Percentiles rank a stretch among this genome's conserved stretches.
Evolutionary conservation across 768 basidiomycete genomes (phyloP).

Genomic region (Tricholoma flavovirens): DNA sequence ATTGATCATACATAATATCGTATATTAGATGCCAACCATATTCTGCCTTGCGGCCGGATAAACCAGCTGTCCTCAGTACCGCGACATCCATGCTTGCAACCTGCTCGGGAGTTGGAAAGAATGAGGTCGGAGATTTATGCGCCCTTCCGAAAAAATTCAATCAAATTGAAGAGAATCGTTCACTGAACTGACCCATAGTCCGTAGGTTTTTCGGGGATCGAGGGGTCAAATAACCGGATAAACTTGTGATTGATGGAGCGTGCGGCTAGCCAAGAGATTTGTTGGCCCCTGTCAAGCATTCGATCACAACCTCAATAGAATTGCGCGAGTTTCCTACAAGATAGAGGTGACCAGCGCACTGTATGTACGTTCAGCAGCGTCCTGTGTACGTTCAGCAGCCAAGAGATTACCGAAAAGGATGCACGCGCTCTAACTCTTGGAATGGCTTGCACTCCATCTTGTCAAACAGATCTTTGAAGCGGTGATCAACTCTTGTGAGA

Average conservation of each 20-base stretch:
- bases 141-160: conserved; percentile 11
- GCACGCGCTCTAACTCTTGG: conserved; percentile 65
- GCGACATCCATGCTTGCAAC: conserved; percentile 57
- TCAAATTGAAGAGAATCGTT: conserved; percentile 4
- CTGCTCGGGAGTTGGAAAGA: conserved; percentile 69
- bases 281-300: conserved; percentile 49
- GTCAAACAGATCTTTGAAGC: conserved; percentile 67
- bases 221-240: conserved; percentile 65
- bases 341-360: conserved; percentile 72
- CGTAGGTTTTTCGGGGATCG: conserved; percentile 61
- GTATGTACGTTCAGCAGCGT: neutral
- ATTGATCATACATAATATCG: neutral
- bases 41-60: conserved; percentile 84
- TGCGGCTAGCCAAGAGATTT: conserved; percentile 86
- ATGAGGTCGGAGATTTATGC: conserved; percentile 22
- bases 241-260: conserved; percentile 79
- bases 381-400: neutral
- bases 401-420: conserved; percentile 66
- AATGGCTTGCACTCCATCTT: conserved; percentile 71
- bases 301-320: neutral
- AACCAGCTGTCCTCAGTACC: conserved; percentile 63
- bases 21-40: conserved; percentile 50
- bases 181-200: conserved; percentile 36
- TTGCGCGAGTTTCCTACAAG: conserved; percentile 37
- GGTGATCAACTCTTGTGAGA: conserved; percentile 56